A percentile compares a stretch with the other conserved stretches of the same genome.
Conservation (phyloP, 805 yeast genomes). For the Suhomyces kilbournensis region DNA sequence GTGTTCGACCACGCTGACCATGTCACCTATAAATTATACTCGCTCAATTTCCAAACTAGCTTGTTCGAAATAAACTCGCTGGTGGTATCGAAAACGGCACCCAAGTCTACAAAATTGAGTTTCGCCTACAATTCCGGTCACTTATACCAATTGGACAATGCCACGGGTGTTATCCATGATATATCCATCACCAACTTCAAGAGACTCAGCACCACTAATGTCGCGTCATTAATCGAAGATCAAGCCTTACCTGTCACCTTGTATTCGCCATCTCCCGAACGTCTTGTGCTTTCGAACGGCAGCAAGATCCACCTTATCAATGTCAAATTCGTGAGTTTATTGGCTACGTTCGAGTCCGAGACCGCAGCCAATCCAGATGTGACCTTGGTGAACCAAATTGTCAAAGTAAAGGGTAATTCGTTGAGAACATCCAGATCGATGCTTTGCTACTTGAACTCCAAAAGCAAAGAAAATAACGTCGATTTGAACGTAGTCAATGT, state of each 20-base stretch:
- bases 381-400: constrained; percentile 25
- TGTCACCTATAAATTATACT: constrained; percentile 22
- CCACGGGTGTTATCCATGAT: constrained; percentile 16
- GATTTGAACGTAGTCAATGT: constrained; percentile 45
- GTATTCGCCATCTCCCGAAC: constrained; percentile 40
- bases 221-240: constrained; percentile 14
- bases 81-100: background rate
- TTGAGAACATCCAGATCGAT: constrained; percentile 38
- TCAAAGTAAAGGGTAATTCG: constrained; percentile 43
- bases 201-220: constrained; percentile 16
- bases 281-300: constrained; percentile 43
- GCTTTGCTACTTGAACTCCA: constrained; percentile 40
- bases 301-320: constrained; percentile 44
- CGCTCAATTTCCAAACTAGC: constrained; percentile 18
- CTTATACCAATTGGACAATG: constrained; percentile 22
- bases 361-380: constrained; percentile 19
- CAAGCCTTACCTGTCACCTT: constrained; percentile 25
- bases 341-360: constrained; percentile 23
- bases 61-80: constrained; percentile 22
- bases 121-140: constrained; percentile 26
- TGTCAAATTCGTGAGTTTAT: constrained; percentile 40
- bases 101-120: constrained; percentile 3
- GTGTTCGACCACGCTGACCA: constrained; percentile 9
- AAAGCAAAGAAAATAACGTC: constrained; percentile 41
- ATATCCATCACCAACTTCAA: constrained; percentile 23